These are phyloP conservation scores for Saccharomyces hybrid DNA, from an alignment of 1,139 yeast genomes.

Conservation along the genomic window DNA sequence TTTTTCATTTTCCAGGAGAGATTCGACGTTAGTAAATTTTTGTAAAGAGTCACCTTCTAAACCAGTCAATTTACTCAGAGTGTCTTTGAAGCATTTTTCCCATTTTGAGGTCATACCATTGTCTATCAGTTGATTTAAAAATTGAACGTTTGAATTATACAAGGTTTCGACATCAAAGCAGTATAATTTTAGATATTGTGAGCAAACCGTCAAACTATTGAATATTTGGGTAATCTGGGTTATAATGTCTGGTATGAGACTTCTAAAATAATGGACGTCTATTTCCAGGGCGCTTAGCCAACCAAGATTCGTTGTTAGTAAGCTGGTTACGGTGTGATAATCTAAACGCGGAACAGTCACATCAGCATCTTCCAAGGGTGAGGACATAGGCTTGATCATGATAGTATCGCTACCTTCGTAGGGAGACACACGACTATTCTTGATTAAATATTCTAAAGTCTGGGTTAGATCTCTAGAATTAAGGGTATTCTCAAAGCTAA, in stretches of 20 bases:
- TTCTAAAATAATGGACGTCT: constrained; percentile 35
- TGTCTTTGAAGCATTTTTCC: constrained; percentile 36
- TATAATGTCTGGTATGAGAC: constrained; percentile 23
- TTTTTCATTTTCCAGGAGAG: constrained; percentile 25
- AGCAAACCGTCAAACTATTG: constrained; percentile 47
- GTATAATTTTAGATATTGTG: constrained; percentile 51
- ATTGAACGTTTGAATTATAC: constrained; percentile 43
- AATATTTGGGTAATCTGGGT: constrained; percentile 35
- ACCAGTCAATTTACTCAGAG: constrained; percentile 31
- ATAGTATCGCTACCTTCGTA: not conserved
- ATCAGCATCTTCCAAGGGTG: constrained; percentile 35
- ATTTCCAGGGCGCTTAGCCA: constrained; percentile 47
- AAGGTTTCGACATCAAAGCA: constrained; percentile 44
- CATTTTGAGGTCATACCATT: constrained; percentile 45
- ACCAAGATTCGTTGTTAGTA: constrained; percentile 41
- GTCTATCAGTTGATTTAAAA: constrained; percentile 39
- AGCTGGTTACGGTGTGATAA: constrained; percentile 25
- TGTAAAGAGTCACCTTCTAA: constrained; percentile 33
- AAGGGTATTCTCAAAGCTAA: not conserved
- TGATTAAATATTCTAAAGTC: not conserved
- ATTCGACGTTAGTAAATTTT: constrained; percentile 26
- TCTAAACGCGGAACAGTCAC: constrained; percentile 9
- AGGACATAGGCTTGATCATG: constrained; percentile 38
- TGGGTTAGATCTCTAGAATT: not conserved
- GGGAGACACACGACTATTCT: not conserved